Evolutionary conservation across 208 protist genomes (phyloP).

Genomic region (Acanthamoeba triangularis): DNA sequence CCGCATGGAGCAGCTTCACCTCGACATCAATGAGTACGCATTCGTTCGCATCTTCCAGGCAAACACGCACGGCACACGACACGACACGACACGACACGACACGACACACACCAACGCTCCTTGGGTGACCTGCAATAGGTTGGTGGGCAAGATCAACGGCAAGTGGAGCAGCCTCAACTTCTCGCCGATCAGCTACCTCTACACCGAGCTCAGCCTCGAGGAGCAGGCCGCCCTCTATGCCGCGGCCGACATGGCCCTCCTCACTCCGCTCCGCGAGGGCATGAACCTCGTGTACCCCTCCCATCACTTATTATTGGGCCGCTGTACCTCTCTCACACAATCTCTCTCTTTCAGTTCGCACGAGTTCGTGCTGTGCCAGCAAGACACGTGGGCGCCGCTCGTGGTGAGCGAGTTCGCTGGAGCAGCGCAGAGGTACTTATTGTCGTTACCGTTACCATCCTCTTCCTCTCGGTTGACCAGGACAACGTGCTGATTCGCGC

Average conservation of each 20-base stretch:
- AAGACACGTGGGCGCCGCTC: conserved; percentile 80
- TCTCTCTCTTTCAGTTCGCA: conserved; percentile 79
- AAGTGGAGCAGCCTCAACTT: conserved; percentile 89
- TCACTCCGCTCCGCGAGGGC: conserved; percentile 91
- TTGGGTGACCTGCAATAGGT: conserved; percentile 88
- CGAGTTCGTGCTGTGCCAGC: conserved; percentile 85
- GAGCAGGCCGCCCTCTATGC: conserved; percentile 88
- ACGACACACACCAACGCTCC: not conserved
- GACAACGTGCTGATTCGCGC: no score
- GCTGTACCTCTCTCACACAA: not conserved
- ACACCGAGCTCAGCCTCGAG: conserved; percentile 83
- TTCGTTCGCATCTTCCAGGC: not conserved
- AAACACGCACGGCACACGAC: no score
- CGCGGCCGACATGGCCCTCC: conserved; percentile 86
- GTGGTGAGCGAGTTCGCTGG: conserved; percentile 91
- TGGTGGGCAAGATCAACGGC: conserved; percentile 93
- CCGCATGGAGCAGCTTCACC: conserved; percentile 46
- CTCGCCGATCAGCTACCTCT: conserved; percentile 89
- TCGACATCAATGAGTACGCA: conserved; percentile 60
- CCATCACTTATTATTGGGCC: not conserved
- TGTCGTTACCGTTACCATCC: not conserved
- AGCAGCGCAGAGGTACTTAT: conserved; percentile 45
- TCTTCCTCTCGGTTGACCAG: not conserved
- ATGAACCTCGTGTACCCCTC: conserved; percentile 88
- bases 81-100: no score